Evolutionary conservation across 2,329 filamentous ascomycete species (phyloP), one percentile per base, ranked within the genome.

Genomic region (Cryphonectria naterciae): DNA sequence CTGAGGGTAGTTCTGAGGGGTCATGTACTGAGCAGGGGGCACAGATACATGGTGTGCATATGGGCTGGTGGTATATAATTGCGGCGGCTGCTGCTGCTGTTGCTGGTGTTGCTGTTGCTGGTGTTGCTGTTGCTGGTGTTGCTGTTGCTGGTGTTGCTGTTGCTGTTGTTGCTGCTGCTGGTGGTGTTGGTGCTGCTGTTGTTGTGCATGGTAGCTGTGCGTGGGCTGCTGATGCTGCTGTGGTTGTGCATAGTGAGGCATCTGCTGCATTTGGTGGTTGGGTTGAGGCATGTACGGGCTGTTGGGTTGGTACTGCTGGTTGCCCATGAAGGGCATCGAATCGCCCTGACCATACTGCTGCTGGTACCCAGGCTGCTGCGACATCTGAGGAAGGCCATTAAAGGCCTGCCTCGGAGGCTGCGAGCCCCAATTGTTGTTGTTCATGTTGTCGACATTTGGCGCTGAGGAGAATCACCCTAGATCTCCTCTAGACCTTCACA

Each of bases 1-100:
- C 19, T 81, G 81, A 25, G 81, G 76, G 28, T 80, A 80, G 54
- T 80, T 78, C 28, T 82, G 77, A 67, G 81, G 69, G 67, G 62
- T 37, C 13, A 73, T 68, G 63, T 68, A 73, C 60, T 70, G 68
- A 39, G 58, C 61, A 58, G 64, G n/a, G 28, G 68, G 62, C 17
- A 52, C 65, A 58, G 37, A 54, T 32, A 56, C 63, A 46, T 73
- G 69, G 28, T 73, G 71, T 70, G 76, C 72, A 72, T 73, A 75
- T 74, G 79, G 68, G 73, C 74, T 73, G 74, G 70, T 71, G 75
- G 60, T 68, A 74, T 72, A 76, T 58, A 71, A 43, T 13, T 72
- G 71, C 68, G 32, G 32, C 1, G 32, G 32, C 32, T 2, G 28
- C 1, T 32, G 32, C 32, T 32, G 32, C 32, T 32, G 32, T 2